These are phyloP conservation scores for Lojkania enalia DNA, from an alignment of 2,329 filamentous ascomycete genomes.

Conservation along the genomic window DNA sequence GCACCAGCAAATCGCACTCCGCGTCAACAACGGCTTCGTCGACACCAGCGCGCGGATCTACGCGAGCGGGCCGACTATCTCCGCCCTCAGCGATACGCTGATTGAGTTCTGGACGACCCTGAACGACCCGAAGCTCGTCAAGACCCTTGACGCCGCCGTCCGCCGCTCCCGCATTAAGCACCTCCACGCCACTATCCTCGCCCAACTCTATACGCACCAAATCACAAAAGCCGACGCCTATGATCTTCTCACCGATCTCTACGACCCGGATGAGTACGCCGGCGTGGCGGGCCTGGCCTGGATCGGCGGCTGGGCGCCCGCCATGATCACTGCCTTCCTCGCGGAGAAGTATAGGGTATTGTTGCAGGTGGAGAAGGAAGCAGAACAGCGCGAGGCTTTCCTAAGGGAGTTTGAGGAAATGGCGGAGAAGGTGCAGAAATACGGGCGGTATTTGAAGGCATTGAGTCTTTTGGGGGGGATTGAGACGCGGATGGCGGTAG, in stretches of 20 bases:
- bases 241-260: conserved; percentile 21
- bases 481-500: too few relatives aligned
- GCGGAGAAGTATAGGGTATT: conserved; percentile 32
- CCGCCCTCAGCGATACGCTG: conserved; percentile 19
- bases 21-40: conserved; percentile 33
- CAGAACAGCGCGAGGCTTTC: not conserved
- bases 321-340: conserved; percentile 31
- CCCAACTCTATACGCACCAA: conserved; percentile 12
- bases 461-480: too few relatives aligned
- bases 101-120: conserved; percentile 27
- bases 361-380: conserved; percentile 25
- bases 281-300: conserved; percentile 25
- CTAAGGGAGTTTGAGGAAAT: not conserved
- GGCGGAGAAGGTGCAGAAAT: not conserved
- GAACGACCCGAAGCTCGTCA: conserved; percentile 27
- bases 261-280: conserved; percentile 14
- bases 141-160: conserved; percentile 31
- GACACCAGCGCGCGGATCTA: conserved; percentile 13
- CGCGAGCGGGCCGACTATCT: conserved; percentile 17
- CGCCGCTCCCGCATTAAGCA: conserved; percentile 21
- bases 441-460: not conserved
- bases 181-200: conserved; percentile 22
- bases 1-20: conserved; percentile 24
- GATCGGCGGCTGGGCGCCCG: conserved; percentile 25
- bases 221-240: conserved; percentile 18